These are phyloP conservation scores for Penicillium brasilianum DNA, from an alignment of 2,329 filamentous ascomycete genomes.

Conservation along the genomic window DNA sequence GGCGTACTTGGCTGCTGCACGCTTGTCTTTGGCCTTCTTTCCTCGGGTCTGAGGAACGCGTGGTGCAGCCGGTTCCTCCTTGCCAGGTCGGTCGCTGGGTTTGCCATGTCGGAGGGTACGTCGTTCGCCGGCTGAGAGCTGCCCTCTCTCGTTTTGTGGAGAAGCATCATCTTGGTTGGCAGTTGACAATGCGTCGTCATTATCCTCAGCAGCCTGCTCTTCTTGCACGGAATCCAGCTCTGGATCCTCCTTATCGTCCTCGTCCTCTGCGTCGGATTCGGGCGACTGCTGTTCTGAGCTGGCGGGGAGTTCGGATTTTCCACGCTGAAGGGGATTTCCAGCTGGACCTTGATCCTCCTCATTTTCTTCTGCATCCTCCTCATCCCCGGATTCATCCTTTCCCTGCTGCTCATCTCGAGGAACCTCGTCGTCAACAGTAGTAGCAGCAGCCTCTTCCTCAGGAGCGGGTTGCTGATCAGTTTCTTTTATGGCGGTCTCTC, in stretches of 20 bases:
- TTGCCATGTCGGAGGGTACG: constrained; percentile 40
- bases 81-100: constrained; percentile 26
- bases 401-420: constrained; percentile 26
- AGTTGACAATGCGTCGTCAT: constrained; percentile 27
- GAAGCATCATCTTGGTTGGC: constrained; percentile 28
- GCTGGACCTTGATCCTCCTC: constrained; percentile 34
- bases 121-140: constrained; percentile 53
- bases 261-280: constrained; percentile 38
- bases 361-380: constrained; percentile 38
- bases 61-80: constrained; percentile 27
- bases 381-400: constrained; percentile 17
- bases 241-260: constrained; percentile 31
- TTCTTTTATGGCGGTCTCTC: constrained; percentile 19
- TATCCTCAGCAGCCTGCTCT: constrained; percentile 6
- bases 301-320: constrained; percentile 17
- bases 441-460: constrained; percentile 17
- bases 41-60: constrained; percentile 60
- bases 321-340: constrained; percentile 30
- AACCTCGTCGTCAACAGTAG: constrained; percentile 17
- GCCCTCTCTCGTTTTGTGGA: constrained; percentile 32
- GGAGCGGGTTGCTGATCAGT: not conserved
- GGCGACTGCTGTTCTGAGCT: constrained; percentile 9
- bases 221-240: not conserved
- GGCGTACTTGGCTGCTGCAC: constrained; percentile 86
- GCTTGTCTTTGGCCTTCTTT: constrained; percentile 82